Evolutionary conservation across 148 eudicot genomes (phyloP).

Genomic region (Rhododendron ovatum): DNA sequence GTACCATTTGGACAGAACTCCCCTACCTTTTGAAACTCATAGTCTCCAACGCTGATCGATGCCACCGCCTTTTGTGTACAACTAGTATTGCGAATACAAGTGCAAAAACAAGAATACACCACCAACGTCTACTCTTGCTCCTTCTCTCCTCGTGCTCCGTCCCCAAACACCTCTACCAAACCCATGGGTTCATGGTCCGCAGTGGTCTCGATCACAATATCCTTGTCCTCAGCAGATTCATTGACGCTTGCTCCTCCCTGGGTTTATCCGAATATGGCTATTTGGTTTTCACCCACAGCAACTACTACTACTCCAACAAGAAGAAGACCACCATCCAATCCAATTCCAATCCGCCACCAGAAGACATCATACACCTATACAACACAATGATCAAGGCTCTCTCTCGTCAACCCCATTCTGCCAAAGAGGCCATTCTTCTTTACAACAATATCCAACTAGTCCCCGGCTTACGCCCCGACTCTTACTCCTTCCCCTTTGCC

Average conservation of each 20-base stretch:
- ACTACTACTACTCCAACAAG: not conserved
- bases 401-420: slow-evolving; percentile 23
- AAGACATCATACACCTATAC: slow-evolving; percentile 26
- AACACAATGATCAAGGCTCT: slow-evolving; percentile 42
- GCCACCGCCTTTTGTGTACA: not conserved
- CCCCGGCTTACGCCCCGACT: slow-evolving; percentile 37
- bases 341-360: slow-evolving; percentile 9
- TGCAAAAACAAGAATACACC: not conserved
- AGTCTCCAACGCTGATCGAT: not conserved
- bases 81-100: not conserved
- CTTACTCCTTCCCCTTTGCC: slow-evolving; percentile 40
- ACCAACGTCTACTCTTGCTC: not conserved
- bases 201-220: slow-evolving; percentile 26
- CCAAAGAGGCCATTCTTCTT: slow-evolving; percentile 29
- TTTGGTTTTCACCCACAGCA: slow-evolving; percentile 21
- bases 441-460: slow-evolving; percentile 21
- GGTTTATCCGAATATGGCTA: slow-evolving; percentile 24
- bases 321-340: slow-evolving; percentile 12
- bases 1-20: not conserved
- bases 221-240: slow-evolving; percentile 25
- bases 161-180: slow-evolving; percentile 27
- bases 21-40: not conserved
- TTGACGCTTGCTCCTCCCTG: slow-evolving; percentile 25
- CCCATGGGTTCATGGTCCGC: slow-evolving; percentile 27
- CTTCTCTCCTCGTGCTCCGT: not conserved